phyloP scores from a whole-genome alignment of 1,284 basidiomycete species.

The Tilletiaria anomala region DNA sequence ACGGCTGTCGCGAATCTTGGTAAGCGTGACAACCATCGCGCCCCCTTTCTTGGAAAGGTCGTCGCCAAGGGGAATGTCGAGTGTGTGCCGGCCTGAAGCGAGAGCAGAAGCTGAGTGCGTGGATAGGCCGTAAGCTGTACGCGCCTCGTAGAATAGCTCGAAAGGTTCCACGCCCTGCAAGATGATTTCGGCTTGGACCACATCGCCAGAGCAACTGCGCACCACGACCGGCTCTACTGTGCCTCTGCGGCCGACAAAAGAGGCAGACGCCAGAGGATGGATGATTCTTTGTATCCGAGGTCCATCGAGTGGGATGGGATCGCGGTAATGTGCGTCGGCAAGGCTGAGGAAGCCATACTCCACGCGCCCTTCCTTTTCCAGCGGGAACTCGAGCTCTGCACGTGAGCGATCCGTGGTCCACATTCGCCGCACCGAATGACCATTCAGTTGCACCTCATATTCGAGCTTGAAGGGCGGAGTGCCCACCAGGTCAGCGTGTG shows the following conservation, averaged over 20 bases:
- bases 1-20: slow-evolving; percentile 73
- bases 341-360: slow-evolving; percentile 66
- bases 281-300: slow-evolving; percentile 30
- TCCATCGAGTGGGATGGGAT: slow-evolving; percentile 41
- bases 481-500: slow-evolving; percentile 70
- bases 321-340: slow-evolving; percentile 70
- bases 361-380: slow-evolving; percentile 76
- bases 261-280: slow-evolving; percentile 32
- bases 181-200: slow-evolving; percentile 22
- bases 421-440: slow-evolving; percentile 39
- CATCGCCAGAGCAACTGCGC: slow-evolving; percentile 32
- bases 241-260: slow-evolving; percentile 14
- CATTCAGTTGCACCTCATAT: slow-evolving; percentile 56
- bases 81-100: slow-evolving; percentile 21
- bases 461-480: slow-evolving; percentile 77
- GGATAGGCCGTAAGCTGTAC: no score
- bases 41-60: slow-evolving; percentile 56
- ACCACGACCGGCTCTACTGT: slow-evolving; percentile 19
- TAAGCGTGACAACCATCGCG: slow-evolving; percentile 62
- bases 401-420: slow-evolving; percentile 53
- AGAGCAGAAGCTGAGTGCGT: no score
- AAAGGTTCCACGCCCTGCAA: slow-evolving; percentile 33
- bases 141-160: slow-evolving; percentile 31
- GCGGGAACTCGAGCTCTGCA: slow-evolving; percentile 71
- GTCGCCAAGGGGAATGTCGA: slow-evolving; percentile 38